A percentile compares a stretch with the other conserved stretches of the same genome.
phyloP scores from a whole-genome alignment of 805 yeast genomes.

The Monosporozyma aerobia region DNA sequence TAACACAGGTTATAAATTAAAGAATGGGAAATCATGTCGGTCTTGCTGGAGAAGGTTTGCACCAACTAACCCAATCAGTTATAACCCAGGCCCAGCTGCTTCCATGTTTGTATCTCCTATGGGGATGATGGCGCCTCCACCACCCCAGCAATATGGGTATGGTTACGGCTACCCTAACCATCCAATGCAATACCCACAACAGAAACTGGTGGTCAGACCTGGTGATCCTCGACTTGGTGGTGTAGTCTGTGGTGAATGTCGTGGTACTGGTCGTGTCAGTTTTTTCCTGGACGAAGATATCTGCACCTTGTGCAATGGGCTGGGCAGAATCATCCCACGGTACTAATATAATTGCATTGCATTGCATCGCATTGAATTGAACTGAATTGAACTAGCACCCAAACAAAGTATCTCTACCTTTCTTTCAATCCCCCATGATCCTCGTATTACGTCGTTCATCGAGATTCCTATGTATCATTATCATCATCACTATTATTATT shows the following conservation, averaged over 20 bases:
- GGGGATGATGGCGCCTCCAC: background rate
- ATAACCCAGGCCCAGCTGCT: background rate
- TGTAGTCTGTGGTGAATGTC: constrained; percentile 57
- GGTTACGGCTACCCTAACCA: constrained; percentile 12
- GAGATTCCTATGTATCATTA: background rate
- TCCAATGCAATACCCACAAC: constrained; percentile 13
- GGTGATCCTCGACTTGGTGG: constrained; percentile 81
- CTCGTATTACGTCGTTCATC: background rate
- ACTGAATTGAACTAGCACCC: too few relatives aligned
- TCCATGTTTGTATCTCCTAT: background rate
- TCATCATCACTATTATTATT: background rate
- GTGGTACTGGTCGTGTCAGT: constrained; percentile 51
- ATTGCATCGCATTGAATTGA: too few relatives aligned
- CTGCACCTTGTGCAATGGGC: constrained; percentile 58
- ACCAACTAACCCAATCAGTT: constrained; percentile 20
- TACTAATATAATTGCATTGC: background rate
- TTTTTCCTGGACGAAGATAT: constrained; percentile 52
- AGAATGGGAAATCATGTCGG: constrained; percentile 57
- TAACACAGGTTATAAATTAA: constrained; percentile 58
- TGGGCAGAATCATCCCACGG: constrained; percentile 43
- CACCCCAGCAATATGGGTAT: background rate
- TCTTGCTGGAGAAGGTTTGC: constrained; percentile 63
- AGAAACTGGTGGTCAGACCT: constrained; percentile 43
- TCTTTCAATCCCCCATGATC: too few relatives aligned
- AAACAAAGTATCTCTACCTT: too few relatives aligned